Evolutionary conservation across 495 filamentous ascomycete species (phyloP).

Genomic region (Lepraria neglecta): DNA sequence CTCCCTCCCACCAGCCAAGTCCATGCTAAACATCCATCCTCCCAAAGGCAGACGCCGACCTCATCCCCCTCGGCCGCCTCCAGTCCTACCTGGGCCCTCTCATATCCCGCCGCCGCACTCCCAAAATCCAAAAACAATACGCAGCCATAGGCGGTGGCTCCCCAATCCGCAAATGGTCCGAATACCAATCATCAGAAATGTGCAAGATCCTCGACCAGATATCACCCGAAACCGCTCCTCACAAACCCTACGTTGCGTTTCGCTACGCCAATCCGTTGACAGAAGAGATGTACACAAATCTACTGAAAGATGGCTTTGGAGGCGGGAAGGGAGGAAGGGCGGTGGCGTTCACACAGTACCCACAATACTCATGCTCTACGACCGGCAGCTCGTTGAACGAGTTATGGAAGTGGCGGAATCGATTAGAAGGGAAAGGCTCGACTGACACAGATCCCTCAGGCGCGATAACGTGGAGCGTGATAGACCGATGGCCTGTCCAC

Average conservation of each 20-base stretch:
- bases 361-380: slow-evolving; percentile 98
- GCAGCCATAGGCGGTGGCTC: slow-evolving; percentile 92
- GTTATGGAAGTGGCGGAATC: slow-evolving; percentile 90
- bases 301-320: slow-evolving; percentile 85
- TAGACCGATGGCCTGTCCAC: slow-evolving; percentile 94
- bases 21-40: background rate
- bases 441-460: slow-evolving; percentile 51
- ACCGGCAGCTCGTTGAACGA: slow-evolving; percentile 96
- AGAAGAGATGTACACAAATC: slow-evolving; percentile 76
- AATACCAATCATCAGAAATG: slow-evolving; percentile 86
- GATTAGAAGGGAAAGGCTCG: slow-evolving; percentile 70
- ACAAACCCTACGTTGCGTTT: slow-evolving; percentile 99
- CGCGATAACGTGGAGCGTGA: slow-evolving; percentile 89
- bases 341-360: slow-evolving; percentile 97
- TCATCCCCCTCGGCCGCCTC: slow-evolving; percentile 91
- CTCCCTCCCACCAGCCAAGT: background rate
- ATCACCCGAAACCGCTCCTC: slow-evolving; percentile 87
- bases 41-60: slow-evolving; percentile 74
- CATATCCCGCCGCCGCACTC: slow-evolving; percentile 78
- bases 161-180: slow-evolving; percentile 96
- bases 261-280: slow-evolving; percentile 92
- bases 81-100: slow-evolving; percentile 86
- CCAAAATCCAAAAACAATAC: slow-evolving; percentile 95
- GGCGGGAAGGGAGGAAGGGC: slow-evolving; percentile 80
- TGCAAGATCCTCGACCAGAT: slow-evolving; percentile 90